phyloP scores from a whole-genome alignment of 768 basidiomycete genomes.

The Suillus paluster region DNA sequence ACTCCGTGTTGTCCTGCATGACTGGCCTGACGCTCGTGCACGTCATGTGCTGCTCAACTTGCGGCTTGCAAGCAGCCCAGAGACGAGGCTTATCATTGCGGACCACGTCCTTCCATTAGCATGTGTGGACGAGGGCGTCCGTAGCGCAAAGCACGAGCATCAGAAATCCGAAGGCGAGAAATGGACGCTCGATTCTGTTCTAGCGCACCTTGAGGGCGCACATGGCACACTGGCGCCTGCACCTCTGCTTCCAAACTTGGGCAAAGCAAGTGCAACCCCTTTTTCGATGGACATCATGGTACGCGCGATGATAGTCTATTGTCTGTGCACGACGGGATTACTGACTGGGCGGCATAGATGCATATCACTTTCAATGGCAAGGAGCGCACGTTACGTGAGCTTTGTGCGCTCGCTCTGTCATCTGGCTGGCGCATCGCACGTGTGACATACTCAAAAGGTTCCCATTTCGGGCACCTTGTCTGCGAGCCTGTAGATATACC shows the following conservation, averaged over 20 bases:
- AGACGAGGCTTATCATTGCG: slow-evolving; percentile 68
- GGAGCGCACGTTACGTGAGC: slow-evolving; percentile 71
- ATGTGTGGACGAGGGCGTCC: slow-evolving; percentile 53
- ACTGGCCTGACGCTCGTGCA: slow-evolving; percentile 73
- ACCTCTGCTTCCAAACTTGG: slow-evolving; percentile 74
- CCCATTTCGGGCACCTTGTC: slow-evolving; percentile 72
- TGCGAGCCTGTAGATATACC: slow-evolving; percentile 67
- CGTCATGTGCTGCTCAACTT: slow-evolving; percentile 49
- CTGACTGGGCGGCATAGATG: slow-evolving; percentile 51
- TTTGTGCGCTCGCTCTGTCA: slow-evolving; percentile 53
- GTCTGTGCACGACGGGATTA: neutral
- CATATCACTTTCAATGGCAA: slow-evolving; percentile 69
- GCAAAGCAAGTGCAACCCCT: slow-evolving; percentile 66
- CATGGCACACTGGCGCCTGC: slow-evolving; percentile 57
- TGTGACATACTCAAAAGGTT: slow-evolving; percentile 61
- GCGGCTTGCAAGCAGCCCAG: slow-evolving; percentile 37
- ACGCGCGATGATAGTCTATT: slow-evolving; percentile 15
- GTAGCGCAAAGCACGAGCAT: slow-evolving; percentile 16
- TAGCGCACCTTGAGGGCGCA: slow-evolving; percentile 54
- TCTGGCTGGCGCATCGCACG: slow-evolving; percentile 67
- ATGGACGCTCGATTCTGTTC: slow-evolving; percentile 32
- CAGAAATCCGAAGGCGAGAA: slow-evolving; percentile 15
- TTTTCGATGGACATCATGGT: slow-evolving; percentile 77
- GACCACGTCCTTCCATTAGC: slow-evolving; percentile 75
- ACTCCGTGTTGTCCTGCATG: slow-evolving; percentile 73